Conservation (phyloP, 2,329 filamentous ascomycete species). For the Alternaria brassicicola region DNA sequence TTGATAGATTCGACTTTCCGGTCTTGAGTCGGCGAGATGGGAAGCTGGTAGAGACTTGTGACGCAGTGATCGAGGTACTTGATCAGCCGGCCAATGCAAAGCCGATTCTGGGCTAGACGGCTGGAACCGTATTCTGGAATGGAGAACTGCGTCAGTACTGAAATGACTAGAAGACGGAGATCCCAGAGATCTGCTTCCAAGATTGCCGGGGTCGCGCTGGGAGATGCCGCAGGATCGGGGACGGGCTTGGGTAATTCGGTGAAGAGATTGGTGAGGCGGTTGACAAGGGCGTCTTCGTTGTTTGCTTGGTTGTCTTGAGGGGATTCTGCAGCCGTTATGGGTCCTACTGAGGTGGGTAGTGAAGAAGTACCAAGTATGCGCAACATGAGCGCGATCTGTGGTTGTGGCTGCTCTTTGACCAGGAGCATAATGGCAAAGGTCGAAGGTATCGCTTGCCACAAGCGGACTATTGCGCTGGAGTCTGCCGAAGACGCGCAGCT, state of each 20-base stretch:
- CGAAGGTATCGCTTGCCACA: slow-evolving; percentile 72
- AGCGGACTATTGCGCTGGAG: slow-evolving; percentile 53
- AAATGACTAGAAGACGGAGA: slow-evolving; percentile 55
- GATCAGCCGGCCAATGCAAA: slow-evolving; percentile 75
- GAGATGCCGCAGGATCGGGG: slow-evolving; percentile 24
- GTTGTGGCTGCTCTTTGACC: slow-evolving; percentile 67
- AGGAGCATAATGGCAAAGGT: slow-evolving; percentile 72
- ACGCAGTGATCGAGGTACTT: slow-evolving; percentile 77
- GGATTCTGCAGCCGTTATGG: slow-evolving; percentile 61
- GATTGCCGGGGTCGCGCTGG: slow-evolving; percentile 8
- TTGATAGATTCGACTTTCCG: slow-evolving; percentile 61
- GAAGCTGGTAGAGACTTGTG: slow-evolving; percentile 59
- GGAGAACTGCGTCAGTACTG: slow-evolving; percentile 63
- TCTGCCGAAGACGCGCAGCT: slow-evolving; percentile 58
- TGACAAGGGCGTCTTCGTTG: slow-evolving; percentile 60
- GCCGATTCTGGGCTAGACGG: slow-evolving; percentile 71
- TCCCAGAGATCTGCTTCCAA: slow-evolving; percentile 49
- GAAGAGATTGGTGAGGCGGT: slow-evolving; percentile 68
- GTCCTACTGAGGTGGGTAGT: slow-evolving; percentile 68
- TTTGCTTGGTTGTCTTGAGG: slow-evolving; percentile 39
- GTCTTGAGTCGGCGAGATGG: slow-evolving; percentile 43
- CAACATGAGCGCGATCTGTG: slow-evolving; percentile 69
- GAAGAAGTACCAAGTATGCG: slow-evolving; percentile 71
- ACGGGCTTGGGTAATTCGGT: slow-evolving; percentile 58
- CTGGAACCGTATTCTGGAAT: slow-evolving; percentile 64